Evolutionary conservation across 768 basidiomycete species (phyloP).

Genomic region (Suillus americanus): DNA sequence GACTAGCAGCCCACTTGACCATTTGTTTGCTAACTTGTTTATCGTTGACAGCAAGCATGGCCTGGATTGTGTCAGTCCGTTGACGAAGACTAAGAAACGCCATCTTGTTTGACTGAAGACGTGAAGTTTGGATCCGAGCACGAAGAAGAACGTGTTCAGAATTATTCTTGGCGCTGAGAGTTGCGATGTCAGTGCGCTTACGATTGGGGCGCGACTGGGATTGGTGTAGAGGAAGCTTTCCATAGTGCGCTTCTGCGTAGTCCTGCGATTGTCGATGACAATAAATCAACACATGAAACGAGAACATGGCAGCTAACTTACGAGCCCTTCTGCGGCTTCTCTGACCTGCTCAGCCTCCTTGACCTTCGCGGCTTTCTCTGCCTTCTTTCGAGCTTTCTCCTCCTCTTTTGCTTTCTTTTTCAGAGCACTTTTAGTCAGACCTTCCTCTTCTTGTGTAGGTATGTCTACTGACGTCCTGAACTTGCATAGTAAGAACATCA

Average conservation of each 20-base stretch:
- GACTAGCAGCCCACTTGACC: constrained; percentile 84
- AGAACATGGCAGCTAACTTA: constrained; percentile 27
- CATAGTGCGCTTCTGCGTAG: constrained; percentile 78
- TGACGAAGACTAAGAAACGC: constrained; percentile 93
- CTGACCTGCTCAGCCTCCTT: constrained; percentile 73
- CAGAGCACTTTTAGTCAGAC: constrained; percentile 81
- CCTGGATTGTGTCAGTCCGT: constrained; percentile 83
- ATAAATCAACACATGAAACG: constrained; percentile 1
- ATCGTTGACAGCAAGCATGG: constrained; percentile 67
- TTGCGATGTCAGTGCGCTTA: constrained; percentile 61
- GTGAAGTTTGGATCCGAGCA: constrained; percentile 87
- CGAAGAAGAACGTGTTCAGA: constrained; percentile 81
- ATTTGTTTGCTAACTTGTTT: constrained; percentile 93
- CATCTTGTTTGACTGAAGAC: constrained; percentile 94
- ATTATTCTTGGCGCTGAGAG: constrained; percentile 59
- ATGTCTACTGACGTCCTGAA: too few species aligned
- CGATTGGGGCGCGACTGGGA: constrained; percentile 74
- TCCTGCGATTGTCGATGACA: constrained; percentile 47
- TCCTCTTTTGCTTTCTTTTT: constrained; percentile 91
- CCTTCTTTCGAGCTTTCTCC: constrained; percentile 87
- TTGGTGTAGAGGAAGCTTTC: constrained; percentile 85
- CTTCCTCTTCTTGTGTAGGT: constrained; percentile 31
- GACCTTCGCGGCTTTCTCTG: constrained; percentile 80
- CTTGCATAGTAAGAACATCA: too few species aligned
- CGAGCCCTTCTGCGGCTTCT: constrained; percentile 62